These are phyloP conservation scores for Symbiodinium pilosum DNA, from an alignment of 73 alveolate genomes.

Conservation along the genomic window DNA sequence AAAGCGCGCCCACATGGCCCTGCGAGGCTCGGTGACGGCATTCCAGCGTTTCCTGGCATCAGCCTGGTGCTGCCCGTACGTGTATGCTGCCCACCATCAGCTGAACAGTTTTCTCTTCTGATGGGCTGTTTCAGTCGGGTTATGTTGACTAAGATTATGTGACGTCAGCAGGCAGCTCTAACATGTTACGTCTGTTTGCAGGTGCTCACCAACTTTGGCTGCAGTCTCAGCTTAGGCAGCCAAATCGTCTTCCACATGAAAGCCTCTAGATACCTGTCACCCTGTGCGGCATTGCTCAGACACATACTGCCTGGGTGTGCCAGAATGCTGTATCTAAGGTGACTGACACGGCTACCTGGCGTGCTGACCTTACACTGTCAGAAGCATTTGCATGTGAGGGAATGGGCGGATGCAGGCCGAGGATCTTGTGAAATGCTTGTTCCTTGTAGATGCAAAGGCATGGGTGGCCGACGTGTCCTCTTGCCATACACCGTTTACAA, in stretches of 20 bases:
- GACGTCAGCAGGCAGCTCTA: too few species aligned
- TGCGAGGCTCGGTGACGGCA: slow-evolving; percentile 24
- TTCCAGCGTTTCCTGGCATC: slow-evolving; percentile 92
- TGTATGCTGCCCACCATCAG: too few species aligned
- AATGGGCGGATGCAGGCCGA: too few species aligned
- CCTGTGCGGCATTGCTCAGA: neutral
- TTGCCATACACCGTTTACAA: slow-evolving; percentile 90
- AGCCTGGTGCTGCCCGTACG: slow-evolving; percentile 1
- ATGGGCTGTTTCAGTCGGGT: too few species aligned
- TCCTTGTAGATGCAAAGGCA: neutral
- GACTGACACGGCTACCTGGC: slow-evolving; percentile 81
- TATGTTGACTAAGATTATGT: too few species aligned
- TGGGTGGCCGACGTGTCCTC: slow-evolving; percentile 81
- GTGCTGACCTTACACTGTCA: neutral
- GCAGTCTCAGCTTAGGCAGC: neutral
- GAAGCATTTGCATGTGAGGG: too few species aligned
- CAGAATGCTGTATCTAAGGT: slow-evolving; percentile 22
- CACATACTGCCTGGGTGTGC: neutral
- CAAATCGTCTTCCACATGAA: too few species aligned
- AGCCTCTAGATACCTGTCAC: too few species aligned
- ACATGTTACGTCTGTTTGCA: neutral
- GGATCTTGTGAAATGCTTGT: too few species aligned
- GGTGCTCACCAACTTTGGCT: slow-evolving; percentile 84
- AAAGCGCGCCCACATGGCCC: neutral
- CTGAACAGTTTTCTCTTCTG: too few species aligned